Percentiles rank a stretch among this genome's conserved stretches.
These are phyloP conservation scores for Zangia roseola DNA, from an alignment of 768 basidiomycete species.

Conservation along the genomic window DNA sequence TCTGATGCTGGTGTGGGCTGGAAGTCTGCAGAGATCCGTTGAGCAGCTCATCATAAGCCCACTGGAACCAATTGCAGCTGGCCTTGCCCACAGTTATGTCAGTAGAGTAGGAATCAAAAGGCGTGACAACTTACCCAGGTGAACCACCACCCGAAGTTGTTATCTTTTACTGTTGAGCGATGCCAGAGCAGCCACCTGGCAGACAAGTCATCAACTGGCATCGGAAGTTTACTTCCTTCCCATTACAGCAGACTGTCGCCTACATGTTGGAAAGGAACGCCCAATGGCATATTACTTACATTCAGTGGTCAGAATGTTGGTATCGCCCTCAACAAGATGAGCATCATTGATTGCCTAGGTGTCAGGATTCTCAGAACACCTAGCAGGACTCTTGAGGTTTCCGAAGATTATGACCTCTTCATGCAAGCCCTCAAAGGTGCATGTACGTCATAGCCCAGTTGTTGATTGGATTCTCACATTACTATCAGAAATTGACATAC, in stretches of 20 bases:
- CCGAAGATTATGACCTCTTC: slow-evolving; percentile 96
- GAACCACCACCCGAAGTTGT: too few relatives aligned
- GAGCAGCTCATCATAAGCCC: too few relatives aligned
- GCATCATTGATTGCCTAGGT: slow-evolving; percentile 87
- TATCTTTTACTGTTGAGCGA: too few relatives aligned
- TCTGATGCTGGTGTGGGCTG: too few relatives aligned
- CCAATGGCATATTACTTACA: slow-evolving; percentile 94
- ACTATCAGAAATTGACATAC: background rate
- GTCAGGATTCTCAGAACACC: slow-evolving; percentile 94
- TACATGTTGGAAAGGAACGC: slow-evolving; percentile 98
- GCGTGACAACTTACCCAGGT: too few relatives aligned
- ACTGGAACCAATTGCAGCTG: too few relatives aligned
- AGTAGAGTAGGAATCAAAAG: too few relatives aligned
- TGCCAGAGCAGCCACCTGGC: slow-evolving; percentile 99
- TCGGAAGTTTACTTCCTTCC: slow-evolving; percentile 98
- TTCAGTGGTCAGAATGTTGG: slow-evolving; percentile 99
- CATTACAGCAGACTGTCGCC: slow-evolving; percentile 94
- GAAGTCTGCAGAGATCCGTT: too few relatives aligned
- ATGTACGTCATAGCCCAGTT: slow-evolving; percentile 14
- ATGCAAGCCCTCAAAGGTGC: slow-evolving; percentile 93
- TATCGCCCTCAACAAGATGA: slow-evolving; percentile 95
- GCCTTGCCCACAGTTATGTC: too few relatives aligned
- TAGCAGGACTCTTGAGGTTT: slow-evolving; percentile 90
- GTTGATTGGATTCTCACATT: slow-evolving; percentile 2
- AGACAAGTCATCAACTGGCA: slow-evolving; percentile 96